These are phyloP conservation scores for Breviolum minutum DNA, from an alignment of 73 alveolate species.

Conservation along the genomic window DNA sequence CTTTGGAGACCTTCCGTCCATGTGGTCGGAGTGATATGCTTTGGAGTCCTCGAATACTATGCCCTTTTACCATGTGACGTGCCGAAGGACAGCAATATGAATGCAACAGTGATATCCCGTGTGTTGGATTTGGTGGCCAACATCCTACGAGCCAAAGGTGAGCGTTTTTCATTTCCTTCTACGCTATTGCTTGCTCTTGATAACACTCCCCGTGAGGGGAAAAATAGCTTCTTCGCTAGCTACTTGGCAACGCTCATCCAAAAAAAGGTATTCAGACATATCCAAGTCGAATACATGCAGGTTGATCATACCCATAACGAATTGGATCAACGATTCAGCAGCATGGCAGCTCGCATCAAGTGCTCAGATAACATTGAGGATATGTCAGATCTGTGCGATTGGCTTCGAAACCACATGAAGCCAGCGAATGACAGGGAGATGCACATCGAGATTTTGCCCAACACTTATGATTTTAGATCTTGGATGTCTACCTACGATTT, in stretches of 20 bases:
- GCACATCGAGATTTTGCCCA: neutral
- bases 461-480: neutral
- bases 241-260: neutral
- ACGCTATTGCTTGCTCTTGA: neutral
- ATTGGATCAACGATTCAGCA: neutral
- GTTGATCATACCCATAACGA: constrained; percentile 32
- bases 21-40: neutral
- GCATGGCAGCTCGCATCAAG: neutral
- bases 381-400: neutral
- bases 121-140: neutral
- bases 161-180: neutral
- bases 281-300: neutral
- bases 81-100: neutral
- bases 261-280: neutral
- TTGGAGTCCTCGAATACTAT: neutral
- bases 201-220: neutral
- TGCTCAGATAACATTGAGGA: neutral
- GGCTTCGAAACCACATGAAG: neutral
- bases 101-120: neutral
- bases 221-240: neutral
- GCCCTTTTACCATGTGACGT: neutral
- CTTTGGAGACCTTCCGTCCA: neutral
- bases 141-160: neutral
- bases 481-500: no score
- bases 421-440: neutral